Evolutionary conservation across 2,329 filamentous ascomycete genomes (phyloP).

Genomic region (Aspergillus transmontanensis): DNA sequence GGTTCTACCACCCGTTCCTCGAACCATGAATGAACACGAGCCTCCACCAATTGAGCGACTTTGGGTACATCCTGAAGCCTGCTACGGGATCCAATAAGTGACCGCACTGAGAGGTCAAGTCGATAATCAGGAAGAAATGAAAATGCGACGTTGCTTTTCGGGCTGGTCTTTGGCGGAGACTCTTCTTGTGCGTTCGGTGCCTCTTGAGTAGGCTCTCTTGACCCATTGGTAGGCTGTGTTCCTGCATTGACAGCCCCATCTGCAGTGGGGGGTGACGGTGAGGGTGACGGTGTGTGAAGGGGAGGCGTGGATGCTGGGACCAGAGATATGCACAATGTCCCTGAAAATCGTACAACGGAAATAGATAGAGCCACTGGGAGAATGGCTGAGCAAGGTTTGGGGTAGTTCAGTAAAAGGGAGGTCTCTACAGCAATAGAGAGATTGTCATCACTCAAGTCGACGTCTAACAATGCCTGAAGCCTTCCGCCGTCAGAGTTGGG

Average conservation of each 20-base stretch:
- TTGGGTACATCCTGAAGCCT: slow-evolving; percentile 68
- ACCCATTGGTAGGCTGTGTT: slow-evolving; percentile 13
- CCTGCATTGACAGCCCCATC: slow-evolving; percentile 13
- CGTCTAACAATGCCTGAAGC: slow-evolving; percentile 93
- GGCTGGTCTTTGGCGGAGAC: slow-evolving; percentile 54
- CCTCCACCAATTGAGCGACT: slow-evolving; percentile 66
- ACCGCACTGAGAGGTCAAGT: slow-evolving; percentile 66
- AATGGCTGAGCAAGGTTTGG: slow-evolving; percentile 83
- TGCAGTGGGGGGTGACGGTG: slow-evolving; percentile 30
- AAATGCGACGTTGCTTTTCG: slow-evolving; percentile 85
- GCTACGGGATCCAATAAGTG: slow-evolving; percentile 64
- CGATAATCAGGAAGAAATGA: slow-evolving; percentile 73
- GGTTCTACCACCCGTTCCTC: slow-evolving; percentile 68
- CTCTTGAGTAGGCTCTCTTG: slow-evolving; percentile 12
- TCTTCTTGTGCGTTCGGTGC: slow-evolving; percentile 1
- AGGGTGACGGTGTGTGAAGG: slow-evolving; percentile 37
- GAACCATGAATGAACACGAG: slow-evolving; percentile 67
- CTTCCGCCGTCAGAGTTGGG: slow-evolving; percentile 66
- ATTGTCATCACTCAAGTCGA: slow-evolving; percentile 87
- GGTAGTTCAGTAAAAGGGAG: slow-evolving; percentile 91
- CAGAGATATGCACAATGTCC: slow-evolving; percentile 90
- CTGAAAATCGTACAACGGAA: slow-evolving; percentile 90
- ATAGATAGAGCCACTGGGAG: slow-evolving; percentile 90
- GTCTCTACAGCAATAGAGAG: slow-evolving; percentile 95
- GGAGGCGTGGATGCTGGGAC: slow-evolving; percentile 64